A percentile compares a stretch with the other conserved stretches of the same genome.
Conservation (phyloP, 352 stramenopile species). For the Globisporangium abappressorium region DNA sequence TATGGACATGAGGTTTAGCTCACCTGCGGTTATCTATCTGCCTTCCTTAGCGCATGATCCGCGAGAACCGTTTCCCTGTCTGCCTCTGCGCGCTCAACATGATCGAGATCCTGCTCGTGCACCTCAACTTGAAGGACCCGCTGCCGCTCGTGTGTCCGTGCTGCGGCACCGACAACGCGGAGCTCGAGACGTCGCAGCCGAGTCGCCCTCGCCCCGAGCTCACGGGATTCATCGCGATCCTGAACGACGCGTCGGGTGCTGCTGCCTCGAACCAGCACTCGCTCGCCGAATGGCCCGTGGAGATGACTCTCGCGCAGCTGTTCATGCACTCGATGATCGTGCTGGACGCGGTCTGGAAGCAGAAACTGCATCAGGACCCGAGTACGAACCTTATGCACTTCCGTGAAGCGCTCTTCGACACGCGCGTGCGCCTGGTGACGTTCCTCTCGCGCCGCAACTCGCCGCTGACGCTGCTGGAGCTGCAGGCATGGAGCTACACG, state of each 20-base stretch:
- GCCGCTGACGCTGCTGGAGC: slow-evolving; percentile 43
- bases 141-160: slow-evolving; percentile 61
- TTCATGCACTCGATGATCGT: slow-evolving; percentile 64
- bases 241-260: slow-evolving; percentile 41
- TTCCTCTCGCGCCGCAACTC: slow-evolving; percentile 50
- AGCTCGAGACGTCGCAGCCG: slow-evolving; percentile 50
- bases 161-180: slow-evolving; percentile 63
- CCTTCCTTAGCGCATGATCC: slow-evolving; percentile 46
- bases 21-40: neutral
- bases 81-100: slow-evolving; percentile 63
- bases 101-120: slow-evolving; percentile 64
- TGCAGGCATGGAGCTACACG: slow-evolving; percentile 44
- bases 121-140: slow-evolving; percentile 68
- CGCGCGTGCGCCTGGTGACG: slow-evolving; percentile 36
- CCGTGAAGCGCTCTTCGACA: slow-evolving; percentile 52
- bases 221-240: slow-evolving; percentile 42
- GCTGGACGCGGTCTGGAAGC: slow-evolving; percentile 56
- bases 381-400: slow-evolving; percentile 64
- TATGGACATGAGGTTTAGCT: neutral
- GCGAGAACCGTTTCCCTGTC: slow-evolving; percentile 70
- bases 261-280: slow-evolving; percentile 37
- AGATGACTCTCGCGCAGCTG: slow-evolving; percentile 53
- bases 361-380: slow-evolving; percentile 44
- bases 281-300: slow-evolving; percentile 37
- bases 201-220: slow-evolving; percentile 55